Conservation (phyloP, 2,329 filamentous ascomycete genomes). For the Spiromastix sp. region DNA sequence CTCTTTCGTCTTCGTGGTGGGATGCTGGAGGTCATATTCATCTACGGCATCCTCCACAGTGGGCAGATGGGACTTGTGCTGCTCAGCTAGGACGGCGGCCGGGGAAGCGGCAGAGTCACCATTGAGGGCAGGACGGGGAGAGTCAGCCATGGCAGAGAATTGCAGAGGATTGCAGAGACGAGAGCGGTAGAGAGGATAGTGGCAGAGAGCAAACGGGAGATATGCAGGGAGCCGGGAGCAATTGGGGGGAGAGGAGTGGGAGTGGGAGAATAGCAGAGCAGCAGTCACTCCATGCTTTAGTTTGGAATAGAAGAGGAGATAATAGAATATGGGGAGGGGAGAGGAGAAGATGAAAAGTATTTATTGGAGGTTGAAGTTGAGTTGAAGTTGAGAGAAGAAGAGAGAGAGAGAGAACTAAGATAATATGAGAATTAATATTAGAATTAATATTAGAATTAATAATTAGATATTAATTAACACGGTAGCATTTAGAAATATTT, state of each 20-base stretch:
- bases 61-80: constrained; percentile 41
- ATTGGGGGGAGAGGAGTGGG: neutral
- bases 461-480: too few relatives aligned
- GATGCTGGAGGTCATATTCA: constrained; percentile 59
- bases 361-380: neutral
- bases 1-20: constrained; percentile 29
- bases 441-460: too few relatives aligned
- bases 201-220: neutral
- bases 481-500: too few relatives aligned
- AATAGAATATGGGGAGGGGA: neutral
- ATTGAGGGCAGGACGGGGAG: neutral
- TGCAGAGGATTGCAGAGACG: neutral
- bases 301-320: neutral
- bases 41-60: constrained; percentile 75
- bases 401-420: neutral
- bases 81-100: constrained; percentile 43
- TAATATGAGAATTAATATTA: too few relatives aligned
- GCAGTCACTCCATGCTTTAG: neutral
- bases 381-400: neutral
- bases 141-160: neutral
- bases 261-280: neutral
- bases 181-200: neutral
- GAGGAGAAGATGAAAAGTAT: neutral
- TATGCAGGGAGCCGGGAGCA: neutral
- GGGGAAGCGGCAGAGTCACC: constrained; percentile 25